Base-by-base conservation (phyloP, 352 stramenopile species). In the Aphanomyces cochlioides region DNA sequence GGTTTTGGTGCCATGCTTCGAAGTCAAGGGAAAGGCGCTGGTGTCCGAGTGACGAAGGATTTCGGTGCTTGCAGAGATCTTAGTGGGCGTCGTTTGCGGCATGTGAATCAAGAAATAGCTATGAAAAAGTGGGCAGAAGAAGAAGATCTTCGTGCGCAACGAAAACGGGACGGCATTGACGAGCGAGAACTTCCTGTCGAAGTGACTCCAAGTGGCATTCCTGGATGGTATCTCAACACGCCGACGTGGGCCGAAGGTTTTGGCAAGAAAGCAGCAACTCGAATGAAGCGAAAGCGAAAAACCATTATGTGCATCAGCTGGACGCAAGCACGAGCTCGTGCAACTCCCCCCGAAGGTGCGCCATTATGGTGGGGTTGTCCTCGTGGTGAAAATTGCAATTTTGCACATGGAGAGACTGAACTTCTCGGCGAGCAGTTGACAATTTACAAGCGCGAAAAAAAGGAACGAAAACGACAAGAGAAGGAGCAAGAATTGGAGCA, bases 71-170 rank as follows among this genome's bases (percentile, higher is more conserved):
- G 86, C 60, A 83, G 86, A 65, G 86, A 94, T 39, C 75, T 94
- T 40, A 83, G 92, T 61, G 87, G 87, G 21, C 83, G 87, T 15
- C 82, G 87, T 0, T 75, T 94, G 64, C 85, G 87, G 7, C 87
- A 95, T 57, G 87, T 95, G 73, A 95, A 94, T 73, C 86, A 95
- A 60, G 86, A 95, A 73, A 84, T 95, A 67, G 83, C 83, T 1
- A 85, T 93, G 77, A 75, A 82, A 54, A 93, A 95, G 75, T 95
- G 85, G 87, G 77, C 72, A 15, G 74, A 92, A 50, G 83, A 92
- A 21, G 69, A 72, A 47, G 81, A 83, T 41, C 60, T 72, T 13
- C 84, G 86, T 34, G 77, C 79, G 47, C 72, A 80, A 43, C 75
- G 75, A 40, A 78, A 82, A 48, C 81, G 83, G 39, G 67, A 82